A percentile compares a stretch with the other conserved stretches of the same genome.
phyloP scores from a whole-genome alignment of 164 flowering plant species.

The Liriodendron chinense region DNA sequence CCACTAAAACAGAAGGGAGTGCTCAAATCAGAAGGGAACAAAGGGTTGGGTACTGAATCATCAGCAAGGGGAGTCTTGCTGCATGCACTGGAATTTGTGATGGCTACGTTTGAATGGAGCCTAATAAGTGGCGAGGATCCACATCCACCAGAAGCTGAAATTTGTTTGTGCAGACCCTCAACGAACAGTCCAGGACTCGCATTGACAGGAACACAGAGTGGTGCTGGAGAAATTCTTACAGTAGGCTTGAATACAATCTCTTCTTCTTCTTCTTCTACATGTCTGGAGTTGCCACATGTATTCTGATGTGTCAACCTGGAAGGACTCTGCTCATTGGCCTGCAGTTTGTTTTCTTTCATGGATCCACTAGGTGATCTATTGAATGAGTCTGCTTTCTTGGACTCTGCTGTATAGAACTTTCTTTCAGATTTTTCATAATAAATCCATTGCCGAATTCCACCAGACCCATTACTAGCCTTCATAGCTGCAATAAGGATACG shows the following conservation, averaged over 20 bases:
- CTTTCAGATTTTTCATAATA: constrained; percentile 26
- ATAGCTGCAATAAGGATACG: constrained; percentile 59
- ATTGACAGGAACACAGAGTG: constrained; percentile 23
- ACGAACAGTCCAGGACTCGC: constrained; percentile 6
- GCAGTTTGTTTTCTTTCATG: constrained; percentile 1
- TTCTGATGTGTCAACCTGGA: neutral
- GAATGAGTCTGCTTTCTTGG: constrained; percentile 11
- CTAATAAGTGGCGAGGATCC: constrained; percentile 46
- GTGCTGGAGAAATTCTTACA: constrained; percentile 59
- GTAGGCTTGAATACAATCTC: constrained; percentile 86
- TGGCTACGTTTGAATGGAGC: constrained; percentile 18
- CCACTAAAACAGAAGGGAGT: constrained; percentile 14
- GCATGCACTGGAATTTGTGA: constrained; percentile 11
- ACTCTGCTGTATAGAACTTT: constrained; percentile 24
- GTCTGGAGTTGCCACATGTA: constrained; percentile 17
- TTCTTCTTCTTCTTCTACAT: constrained; percentile 78
- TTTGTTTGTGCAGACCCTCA: constrained; percentile 13
- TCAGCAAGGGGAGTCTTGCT: constrained; percentile 9
- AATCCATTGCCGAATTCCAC: constrained; percentile 35
- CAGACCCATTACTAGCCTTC: constrained; percentile 31
- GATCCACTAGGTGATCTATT: constrained; percentile 8
- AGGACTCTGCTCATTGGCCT: neutral
- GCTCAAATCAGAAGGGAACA: constrained; percentile 14
- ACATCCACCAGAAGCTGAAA: constrained; percentile 38
- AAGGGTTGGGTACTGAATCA: constrained; percentile 22